Evolutionary conservation across 371 early-diverging fungal genomes (phyloP), one percentile per base, ranked within the genome.

Genomic region (Smittium culicis): DNA sequence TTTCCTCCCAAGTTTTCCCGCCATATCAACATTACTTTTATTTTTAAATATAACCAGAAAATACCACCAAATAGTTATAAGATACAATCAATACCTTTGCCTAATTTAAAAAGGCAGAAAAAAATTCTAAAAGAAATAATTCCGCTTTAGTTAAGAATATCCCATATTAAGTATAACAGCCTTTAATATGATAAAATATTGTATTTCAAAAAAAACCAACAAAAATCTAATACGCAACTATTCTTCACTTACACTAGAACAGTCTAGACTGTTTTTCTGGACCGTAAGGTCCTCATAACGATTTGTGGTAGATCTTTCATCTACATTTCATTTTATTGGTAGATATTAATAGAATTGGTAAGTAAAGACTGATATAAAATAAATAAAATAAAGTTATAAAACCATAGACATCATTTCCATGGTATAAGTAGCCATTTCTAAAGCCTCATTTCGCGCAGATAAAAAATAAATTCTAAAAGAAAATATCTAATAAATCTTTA

Each of bases 301-400:
- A 57, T 57, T 57, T 8, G 27, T 57, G 57, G 57, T 57, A 57
- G 57, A 25, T 25, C 57, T 11, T 57, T 57, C 57, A 57, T 14
- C 57, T 25, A 57, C 57, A 57, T 57, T 27, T 57, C 57, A 57
- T 27, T 57, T 20, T 57, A 57, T 57, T 57, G 5, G 5, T 14
- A 57, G 27, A n/a, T n/a, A 16, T n/a, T 16, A n/a, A n/a, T 45
- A 45, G 5, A 57, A n/a, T 14, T 20, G 27, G 25, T 57, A 20
- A 25, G 5, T 57, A 20, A 57, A n/a, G 11, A 57, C 8, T 3
- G 3, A n/a, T 20, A 16, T 57, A n/a, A 57, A 57, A 57, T 5
- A 57, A 57, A 57, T 16, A n/a, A 57, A n/a, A 25, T 16, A 57
- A 11, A 27, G 20, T 20, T 20, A 14, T n/a, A 11, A 45, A 45